Evolutionary conservation across 2,329 filamentous ascomycete species (phyloP).

Genomic region (Leptosphaerulina australis): DNA sequence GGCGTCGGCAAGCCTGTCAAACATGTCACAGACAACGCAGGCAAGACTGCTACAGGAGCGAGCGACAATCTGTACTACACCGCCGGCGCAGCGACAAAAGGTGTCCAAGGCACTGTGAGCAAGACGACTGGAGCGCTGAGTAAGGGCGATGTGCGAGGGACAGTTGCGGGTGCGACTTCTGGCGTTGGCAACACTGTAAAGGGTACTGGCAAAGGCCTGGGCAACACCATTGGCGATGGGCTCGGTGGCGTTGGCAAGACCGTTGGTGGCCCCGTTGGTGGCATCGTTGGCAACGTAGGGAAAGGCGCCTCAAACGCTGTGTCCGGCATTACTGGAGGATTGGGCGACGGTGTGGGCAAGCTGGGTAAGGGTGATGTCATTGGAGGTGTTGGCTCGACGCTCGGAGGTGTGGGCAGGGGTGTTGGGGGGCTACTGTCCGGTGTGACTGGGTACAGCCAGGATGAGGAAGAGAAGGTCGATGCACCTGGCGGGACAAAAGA

Average conservation of each 20-base stretch:
- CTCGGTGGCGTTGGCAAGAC: slow-evolving; percentile 49
- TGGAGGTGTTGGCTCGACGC: slow-evolving; percentile 51
- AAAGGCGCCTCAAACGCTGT: slow-evolving; percentile 52
- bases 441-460: slow-evolving; percentile 33
- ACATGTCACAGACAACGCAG: slow-evolving; percentile 50
- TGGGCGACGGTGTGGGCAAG: slow-evolving; percentile 55
- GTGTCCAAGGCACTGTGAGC: slow-evolving; percentile 51
- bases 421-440: slow-evolving; percentile 47
- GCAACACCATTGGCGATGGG: slow-evolving; percentile 46
- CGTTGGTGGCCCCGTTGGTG: slow-evolving; percentile 49
- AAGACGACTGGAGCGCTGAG: slow-evolving; percentile 54
- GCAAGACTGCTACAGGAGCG: slow-evolving; percentile 51
- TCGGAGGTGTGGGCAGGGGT: slow-evolving; percentile 50
- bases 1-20: slow-evolving; percentile 48
- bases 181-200: slow-evolving; percentile 48
- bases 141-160: slow-evolving; percentile 50
- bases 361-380: slow-evolving; percentile 54
- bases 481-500: slow-evolving; percentile 22
- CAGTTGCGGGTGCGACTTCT: slow-evolving; percentile 46
- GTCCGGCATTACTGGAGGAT: slow-evolving; percentile 49
- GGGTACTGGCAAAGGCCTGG: slow-evolving; percentile 43
- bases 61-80: slow-evolving; percentile 52
- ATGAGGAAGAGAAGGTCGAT: slow-evolving; percentile 25
- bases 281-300: slow-evolving; percentile 51
- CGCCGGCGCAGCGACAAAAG: slow-evolving; percentile 48